Percentiles rank a stretch among this genome's conserved stretches.
These are phyloP conservation scores for Stereum hirsutum DNA, from an alignment of 1,284 basidiomycete species.

Conservation along the genomic window DNA sequence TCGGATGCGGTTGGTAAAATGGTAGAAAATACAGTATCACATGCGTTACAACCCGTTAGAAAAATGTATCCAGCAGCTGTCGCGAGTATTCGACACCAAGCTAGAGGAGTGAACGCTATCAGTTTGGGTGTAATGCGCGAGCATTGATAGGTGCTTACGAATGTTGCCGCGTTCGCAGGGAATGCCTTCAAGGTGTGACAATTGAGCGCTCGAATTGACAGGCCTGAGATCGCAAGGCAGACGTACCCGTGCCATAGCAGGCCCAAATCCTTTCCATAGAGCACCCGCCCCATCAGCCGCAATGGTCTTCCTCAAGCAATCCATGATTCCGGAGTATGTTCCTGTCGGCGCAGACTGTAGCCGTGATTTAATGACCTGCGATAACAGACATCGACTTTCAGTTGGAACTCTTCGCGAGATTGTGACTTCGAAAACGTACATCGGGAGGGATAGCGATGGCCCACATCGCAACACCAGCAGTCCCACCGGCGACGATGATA, in stretches of 20 bases:
- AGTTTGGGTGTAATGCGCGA: background rate
- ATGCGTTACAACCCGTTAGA: no score
- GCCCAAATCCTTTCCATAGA: constrained; percentile 96
- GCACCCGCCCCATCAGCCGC: constrained; percentile 85
- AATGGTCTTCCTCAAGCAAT: constrained; percentile 90
- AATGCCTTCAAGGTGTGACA: constrained; percentile 48
- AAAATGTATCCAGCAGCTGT: constrained; percentile 58
- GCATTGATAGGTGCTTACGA: constrained; percentile 75
- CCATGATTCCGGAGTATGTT: constrained; percentile 90
- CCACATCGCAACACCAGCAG: constrained; percentile 98
- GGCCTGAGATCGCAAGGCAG: background rate
- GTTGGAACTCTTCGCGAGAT: background rate
- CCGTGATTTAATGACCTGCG: constrained; percentile 89
- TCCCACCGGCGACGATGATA: constrained; percentile 89
- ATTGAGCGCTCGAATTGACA: background rate
- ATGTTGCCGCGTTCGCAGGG: constrained; percentile 94
- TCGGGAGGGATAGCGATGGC: constrained; percentile 91
- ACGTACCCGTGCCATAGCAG: constrained; percentile 87
- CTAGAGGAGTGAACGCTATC: constrained; percentile 25
- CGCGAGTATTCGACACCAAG: constrained; percentile 78
- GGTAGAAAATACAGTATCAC: no score
- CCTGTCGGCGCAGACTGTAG: constrained; percentile 96
- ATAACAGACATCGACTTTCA: background rate
- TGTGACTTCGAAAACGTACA: constrained; percentile 37
- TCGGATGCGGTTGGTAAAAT: no score